These are phyloP conservation scores for Lactarius akahatsu DNA, from an alignment of 768 basidiomycete species.

Conservation along the genomic window DNA sequence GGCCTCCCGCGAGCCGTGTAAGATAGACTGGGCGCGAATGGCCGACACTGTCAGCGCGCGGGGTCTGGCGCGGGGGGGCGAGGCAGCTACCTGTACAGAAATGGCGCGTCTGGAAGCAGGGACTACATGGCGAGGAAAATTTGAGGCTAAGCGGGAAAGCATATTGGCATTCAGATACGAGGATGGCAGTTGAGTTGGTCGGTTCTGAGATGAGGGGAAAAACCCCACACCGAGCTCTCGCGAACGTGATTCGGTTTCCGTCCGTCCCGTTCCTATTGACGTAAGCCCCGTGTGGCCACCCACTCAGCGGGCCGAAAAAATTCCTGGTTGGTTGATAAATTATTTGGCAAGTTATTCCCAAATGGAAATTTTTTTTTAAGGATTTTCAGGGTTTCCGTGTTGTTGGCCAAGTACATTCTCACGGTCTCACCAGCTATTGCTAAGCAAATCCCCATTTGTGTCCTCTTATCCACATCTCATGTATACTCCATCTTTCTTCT, in stretches of 20 bases:
- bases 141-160: constrained; percentile 32
- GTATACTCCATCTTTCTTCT: constrained; percentile 39
- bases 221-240: not conserved
- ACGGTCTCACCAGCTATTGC: no score
- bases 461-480: constrained; percentile 44
- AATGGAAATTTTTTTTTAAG: not conserved
- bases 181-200: not conserved
- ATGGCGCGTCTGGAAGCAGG: constrained; percentile 32
- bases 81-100: constrained; percentile 37
- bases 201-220: not conserved
- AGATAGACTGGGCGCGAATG: constrained; percentile 56
- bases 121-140: constrained; percentile 25
- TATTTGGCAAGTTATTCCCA: not conserved
- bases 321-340: not conserved
- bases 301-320: not conserved
- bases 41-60: constrained; percentile 31
- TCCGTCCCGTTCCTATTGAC: constrained; percentile 4
- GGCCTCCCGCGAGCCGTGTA: constrained; percentile 94
- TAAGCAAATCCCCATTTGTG: constrained; percentile 19
- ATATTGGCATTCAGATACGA: constrained; percentile 20
- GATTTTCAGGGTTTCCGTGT: not conserved
- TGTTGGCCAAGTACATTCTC: no score
- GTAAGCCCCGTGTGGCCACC: not conserved
- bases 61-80: constrained; percentile 25
- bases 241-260: not conserved